Percentiles rank a stretch among this genome's conserved stretches.
phyloP scores from a whole-genome alignment of 1,284 basidiomycete genomes.

The Melampsora larici-populina region DNA sequence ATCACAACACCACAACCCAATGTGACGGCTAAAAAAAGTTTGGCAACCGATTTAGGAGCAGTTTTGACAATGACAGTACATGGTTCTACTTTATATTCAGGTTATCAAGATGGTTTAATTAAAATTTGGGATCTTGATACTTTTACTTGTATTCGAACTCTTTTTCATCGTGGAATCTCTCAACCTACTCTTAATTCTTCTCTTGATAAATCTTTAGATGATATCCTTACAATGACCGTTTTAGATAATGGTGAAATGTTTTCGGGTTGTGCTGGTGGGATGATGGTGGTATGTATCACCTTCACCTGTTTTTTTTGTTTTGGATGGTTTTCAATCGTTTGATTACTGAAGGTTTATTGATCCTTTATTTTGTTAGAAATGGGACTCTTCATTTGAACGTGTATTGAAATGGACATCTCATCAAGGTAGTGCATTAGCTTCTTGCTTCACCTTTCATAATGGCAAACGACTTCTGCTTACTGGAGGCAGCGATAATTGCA shows the following conservation, averaged over 20 bases:
- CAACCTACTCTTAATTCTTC: not conserved
- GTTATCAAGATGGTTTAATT: conserved; percentile 43
- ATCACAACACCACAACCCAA: conserved; percentile 9
- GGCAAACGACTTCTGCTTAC: conserved; percentile 37
- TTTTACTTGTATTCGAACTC: conserved; percentile 43
- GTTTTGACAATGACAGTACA: conserved; percentile 31
- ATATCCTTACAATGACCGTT: conserved; percentile 39
- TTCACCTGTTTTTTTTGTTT: no score
- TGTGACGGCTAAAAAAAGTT: not conserved
- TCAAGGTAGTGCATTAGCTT: conserved; percentile 41
- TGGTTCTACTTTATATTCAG: conserved; percentile 35
- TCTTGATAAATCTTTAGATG: conserved; percentile 18
- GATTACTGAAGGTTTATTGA: not conserved
- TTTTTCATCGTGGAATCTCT: conserved; percentile 38
- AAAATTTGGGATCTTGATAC: conserved; percentile 44
- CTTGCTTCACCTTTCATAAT: conserved; percentile 23
- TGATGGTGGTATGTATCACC: conserved; percentile 29
- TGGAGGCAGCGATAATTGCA: conserved; percentile 53
- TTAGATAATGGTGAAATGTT: conserved; percentile 43
- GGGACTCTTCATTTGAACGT: conserved; percentile 38
- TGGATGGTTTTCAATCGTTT: not conserved
- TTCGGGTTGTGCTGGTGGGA: conserved; percentile 40
- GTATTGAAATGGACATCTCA: conserved; percentile 36
- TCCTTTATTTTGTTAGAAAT: conserved; percentile 19
- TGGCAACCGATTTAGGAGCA: conserved; percentile 36